These are phyloP conservation scores for Tuber aestivum DNA, from an alignment of 495 filamentous ascomycete species.

Conservation along the genomic window DNA sequence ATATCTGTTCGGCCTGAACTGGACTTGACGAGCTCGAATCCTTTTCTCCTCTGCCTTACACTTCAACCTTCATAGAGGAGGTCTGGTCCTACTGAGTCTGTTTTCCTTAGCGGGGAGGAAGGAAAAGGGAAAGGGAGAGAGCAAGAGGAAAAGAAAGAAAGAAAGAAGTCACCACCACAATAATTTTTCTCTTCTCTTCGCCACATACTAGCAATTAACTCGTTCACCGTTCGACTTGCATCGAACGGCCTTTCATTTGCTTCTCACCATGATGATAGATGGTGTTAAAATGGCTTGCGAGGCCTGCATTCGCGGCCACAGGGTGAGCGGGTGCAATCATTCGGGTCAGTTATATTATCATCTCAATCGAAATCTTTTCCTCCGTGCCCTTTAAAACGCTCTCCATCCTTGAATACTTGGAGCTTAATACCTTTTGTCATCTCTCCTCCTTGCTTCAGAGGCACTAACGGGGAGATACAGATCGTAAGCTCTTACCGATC, in stretches of 20 bases:
- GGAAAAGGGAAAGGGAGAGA: not conserved
- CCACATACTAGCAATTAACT: conserved; percentile 35
- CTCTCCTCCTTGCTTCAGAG: conserved; percentile 38
- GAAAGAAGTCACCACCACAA: conserved; percentile 8
- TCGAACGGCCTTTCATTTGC: conserved; percentile 33
- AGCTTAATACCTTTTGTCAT: conserved; percentile 7
- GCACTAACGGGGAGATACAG: conserved; percentile 48
- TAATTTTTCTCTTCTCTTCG: conserved; percentile 11
- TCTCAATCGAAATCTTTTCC: conserved; percentile 29
- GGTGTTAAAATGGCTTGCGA: conserved; percentile 56
- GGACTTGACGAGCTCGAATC: conserved; percentile 28
- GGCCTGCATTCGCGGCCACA: conserved; percentile 88
- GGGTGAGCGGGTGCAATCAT: conserved; percentile 91
- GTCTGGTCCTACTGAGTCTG: conserved; percentile 23
- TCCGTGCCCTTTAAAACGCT: conserved; percentile 18
- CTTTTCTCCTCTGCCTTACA: not conserved
- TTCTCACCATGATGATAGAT: conserved; percentile 42
- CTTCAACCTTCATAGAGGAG: conserved; percentile 20
- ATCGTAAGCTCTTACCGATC: conserved; percentile 89
- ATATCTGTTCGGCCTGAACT: conserved; percentile 28
- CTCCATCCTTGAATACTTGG: conserved; percentile 3
- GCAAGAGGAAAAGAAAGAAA: not conserved
- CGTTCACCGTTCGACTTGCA: conserved; percentile 36
- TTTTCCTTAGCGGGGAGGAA: conserved; percentile 15
- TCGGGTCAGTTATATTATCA: conserved; percentile 57